Evolutionary conservation across 139 green algal genomes (phyloP).

Genomic region (Chlorella sp.): DNA sequence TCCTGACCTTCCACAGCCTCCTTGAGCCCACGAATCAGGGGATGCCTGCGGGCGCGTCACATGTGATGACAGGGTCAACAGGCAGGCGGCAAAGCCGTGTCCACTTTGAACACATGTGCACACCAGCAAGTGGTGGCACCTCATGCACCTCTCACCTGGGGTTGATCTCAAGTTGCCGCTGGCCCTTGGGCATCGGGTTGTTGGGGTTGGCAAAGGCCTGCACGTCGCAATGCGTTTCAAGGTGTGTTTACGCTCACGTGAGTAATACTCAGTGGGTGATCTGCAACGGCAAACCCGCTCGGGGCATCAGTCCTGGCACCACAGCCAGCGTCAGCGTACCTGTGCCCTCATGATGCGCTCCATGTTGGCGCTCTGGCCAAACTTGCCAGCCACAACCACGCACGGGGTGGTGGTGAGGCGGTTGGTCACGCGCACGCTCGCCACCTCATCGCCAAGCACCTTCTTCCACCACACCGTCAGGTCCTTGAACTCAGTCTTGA

Average conservation of each 20-base stretch:
- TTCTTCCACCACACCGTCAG: slow-evolving; percentile 95
- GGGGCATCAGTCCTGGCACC: too few relatives aligned
- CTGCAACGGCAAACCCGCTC: too few relatives aligned
- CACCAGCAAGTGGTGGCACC: too few relatives aligned
- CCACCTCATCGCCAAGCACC: slow-evolving; percentile 44
- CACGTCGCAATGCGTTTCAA: not conserved
- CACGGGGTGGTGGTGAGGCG: slow-evolving; percentile 81
- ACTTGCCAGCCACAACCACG: slow-evolving; percentile 91
- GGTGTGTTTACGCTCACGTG: not conserved
- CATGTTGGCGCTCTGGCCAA: slow-evolving; percentile 96
- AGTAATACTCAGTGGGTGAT: not conserved
- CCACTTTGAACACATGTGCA: too few relatives aligned
- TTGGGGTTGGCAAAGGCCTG: slow-evolving; percentile 45
- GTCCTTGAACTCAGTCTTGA: slow-evolving; percentile 83
- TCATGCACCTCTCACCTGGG: slow-evolving; percentile 51
- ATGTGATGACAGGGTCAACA: too few relatives aligned
- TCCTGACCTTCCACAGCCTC: slow-evolving; percentile 57
- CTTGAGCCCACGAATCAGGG: slow-evolving; percentile 82
- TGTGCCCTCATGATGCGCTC: slow-evolving; percentile 85
- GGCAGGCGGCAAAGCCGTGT: too few relatives aligned
- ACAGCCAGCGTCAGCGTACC: not conserved
- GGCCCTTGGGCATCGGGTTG: slow-evolving; percentile 26
- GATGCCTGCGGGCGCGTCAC: slow-evolving; percentile 71
- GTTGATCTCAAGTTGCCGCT: slow-evolving; percentile 95
- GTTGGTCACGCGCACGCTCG: slow-evolving; percentile 52